Conservation (phyloP, 1,284 basidiomycete species). For the Kalmanozyma brasiliensis region DNA sequence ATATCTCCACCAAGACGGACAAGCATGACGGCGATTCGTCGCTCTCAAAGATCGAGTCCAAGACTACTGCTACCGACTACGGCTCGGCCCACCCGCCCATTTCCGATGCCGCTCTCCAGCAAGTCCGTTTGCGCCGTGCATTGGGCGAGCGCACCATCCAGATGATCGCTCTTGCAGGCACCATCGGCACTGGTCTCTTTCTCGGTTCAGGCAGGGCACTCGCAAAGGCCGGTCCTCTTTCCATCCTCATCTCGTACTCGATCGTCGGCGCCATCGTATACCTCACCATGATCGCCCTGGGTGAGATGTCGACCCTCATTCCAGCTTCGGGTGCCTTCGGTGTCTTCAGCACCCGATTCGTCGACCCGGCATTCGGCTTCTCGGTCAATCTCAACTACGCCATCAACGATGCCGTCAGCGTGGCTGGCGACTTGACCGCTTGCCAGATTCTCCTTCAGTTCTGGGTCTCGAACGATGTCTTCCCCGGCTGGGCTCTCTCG, state of each 20-base stretch:
- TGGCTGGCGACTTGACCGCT: conserved; percentile 73
- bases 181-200: conserved; percentile 71
- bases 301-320: conserved; percentile 57
- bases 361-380: conserved; percentile 44
- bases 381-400: conserved; percentile 49
- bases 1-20: not conserved
- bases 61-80: conserved; percentile 12
- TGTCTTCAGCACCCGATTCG: conserved; percentile 56
- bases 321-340: conserved; percentile 62
- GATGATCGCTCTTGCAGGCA: conserved; percentile 72
- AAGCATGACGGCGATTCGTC: conserved; percentile 2
- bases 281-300: conserved; percentile 67
- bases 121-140: conserved; percentile 50
- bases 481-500: conserved; percentile 39
- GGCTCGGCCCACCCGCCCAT: conserved; percentile 12
- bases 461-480: conserved; percentile 35
- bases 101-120: conserved; percentile 25
- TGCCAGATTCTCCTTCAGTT: conserved; percentile 38
- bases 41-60: conserved; percentile 16
- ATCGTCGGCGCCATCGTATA: conserved; percentile 66
- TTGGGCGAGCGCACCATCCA: conserved; percentile 59
- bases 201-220: conserved; percentile 71
- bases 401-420: conserved; percentile 53
- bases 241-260: conserved; percentile 66
- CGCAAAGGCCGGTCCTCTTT: conserved; percentile 70